phyloP scores from a whole-genome alignment of 2,329 filamentous ascomycete species.

The Ophiocordyceps camponoti-floridani region DNA sequence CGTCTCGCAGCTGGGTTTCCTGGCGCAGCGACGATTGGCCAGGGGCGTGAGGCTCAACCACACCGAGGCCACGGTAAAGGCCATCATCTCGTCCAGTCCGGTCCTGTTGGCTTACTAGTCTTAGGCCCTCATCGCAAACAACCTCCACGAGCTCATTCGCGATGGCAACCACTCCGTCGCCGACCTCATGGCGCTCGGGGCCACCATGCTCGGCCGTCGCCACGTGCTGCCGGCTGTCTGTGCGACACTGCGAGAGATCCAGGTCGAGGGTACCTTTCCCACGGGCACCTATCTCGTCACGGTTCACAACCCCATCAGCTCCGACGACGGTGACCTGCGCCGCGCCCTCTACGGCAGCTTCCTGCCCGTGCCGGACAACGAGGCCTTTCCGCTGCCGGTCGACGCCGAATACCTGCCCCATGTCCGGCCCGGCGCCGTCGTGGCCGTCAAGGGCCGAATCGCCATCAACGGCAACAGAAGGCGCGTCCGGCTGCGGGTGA shows the following conservation, averaged over 20 bases:
- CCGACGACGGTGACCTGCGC: conserved; percentile 72
- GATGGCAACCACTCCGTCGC: conserved; percentile 87
- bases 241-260: conserved; percentile 62
- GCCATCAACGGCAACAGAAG: conserved; percentile 56
- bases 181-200: conserved; percentile 81
- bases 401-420: conserved; percentile 46
- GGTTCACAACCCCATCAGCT: conserved; percentile 74
- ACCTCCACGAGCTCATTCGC: conserved; percentile 89
- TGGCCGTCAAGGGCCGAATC: conserved; percentile 51
- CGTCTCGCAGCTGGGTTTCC: conserved; percentile 71
- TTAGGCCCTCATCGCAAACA: conserved; percentile 66
- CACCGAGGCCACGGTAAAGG: conserved; percentile 59
- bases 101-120: background rate
- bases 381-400: conserved; percentile 48
- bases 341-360: conserved; percentile 84
- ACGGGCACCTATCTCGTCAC: conserved; percentile 88
- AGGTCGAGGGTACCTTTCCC: conserved; percentile 87
- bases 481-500: conserved; percentile 58
- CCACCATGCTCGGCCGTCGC: conserved; percentile 81
- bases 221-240: conserved; percentile 78
- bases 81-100: background rate
- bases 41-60: conserved; percentile 81
- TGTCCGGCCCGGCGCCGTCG: conserved; percentile 63
- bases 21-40: conserved; percentile 77
- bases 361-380: conserved; percentile 55